phyloP scores from a whole-genome alignment of 1,139 yeast genomes.

The Geotrichum phurueaensis region DNA sequence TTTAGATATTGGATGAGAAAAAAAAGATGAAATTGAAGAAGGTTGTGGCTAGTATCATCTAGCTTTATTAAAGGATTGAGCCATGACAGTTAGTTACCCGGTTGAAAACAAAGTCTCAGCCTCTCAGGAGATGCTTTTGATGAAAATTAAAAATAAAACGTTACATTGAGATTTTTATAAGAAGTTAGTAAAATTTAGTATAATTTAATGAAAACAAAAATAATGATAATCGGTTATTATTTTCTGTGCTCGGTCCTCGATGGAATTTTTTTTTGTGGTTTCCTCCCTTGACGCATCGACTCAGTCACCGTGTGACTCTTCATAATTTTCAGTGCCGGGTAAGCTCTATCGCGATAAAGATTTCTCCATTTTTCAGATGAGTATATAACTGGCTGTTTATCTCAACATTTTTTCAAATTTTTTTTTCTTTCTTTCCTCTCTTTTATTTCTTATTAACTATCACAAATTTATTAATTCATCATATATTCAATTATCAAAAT shows the following conservation, averaged over 20 bases:
- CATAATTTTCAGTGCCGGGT: conserved; percentile 5
- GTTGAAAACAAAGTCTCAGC: neutral
- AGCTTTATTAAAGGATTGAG: neutral
- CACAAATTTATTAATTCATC: neutral
- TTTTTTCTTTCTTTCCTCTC: conserved; percentile 2
- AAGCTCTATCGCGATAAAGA: conserved; percentile 2
- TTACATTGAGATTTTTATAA: neutral
- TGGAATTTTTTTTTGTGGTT: neutral
- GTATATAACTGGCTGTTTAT: neutral
- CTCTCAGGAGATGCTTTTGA: neutral
- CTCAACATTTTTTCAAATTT: neutral
- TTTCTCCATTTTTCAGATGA: neutral
- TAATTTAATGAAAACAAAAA: neutral
- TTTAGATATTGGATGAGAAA: neutral
- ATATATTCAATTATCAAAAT: conserved; percentile 35
- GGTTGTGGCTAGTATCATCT: neutral
- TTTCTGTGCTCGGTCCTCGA: neutral
- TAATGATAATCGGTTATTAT: neutral
- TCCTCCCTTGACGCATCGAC: neutral
- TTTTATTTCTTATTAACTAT: neutral
- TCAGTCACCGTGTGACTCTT: neutral
- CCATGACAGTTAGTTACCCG: neutral
- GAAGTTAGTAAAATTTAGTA: neutral
- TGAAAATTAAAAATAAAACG: neutral
- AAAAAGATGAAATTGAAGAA: neutral